Base-by-base conservation (phyloP, 805 yeast species). In the Ogataea neopini region DNA sequence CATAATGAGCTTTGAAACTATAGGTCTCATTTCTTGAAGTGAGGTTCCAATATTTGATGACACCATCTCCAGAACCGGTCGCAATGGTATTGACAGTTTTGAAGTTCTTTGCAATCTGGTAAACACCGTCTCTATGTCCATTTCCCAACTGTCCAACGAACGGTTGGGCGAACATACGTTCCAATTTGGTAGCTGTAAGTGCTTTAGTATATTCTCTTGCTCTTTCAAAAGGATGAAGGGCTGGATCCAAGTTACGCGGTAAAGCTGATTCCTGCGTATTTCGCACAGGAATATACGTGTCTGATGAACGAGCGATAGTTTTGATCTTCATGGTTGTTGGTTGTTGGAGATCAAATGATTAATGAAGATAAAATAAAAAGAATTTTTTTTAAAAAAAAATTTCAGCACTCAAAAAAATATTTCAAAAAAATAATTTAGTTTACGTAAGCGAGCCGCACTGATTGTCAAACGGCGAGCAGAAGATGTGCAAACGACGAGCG, bases 151-250 rank as follows among this genome's bases (percentile, higher is more conserved):
- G 98, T 1, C 96, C 97, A 17, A 95, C 76, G 67, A 94, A 94
- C 2, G 99, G 99, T 62, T 91, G 91, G 0, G 99, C 98, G 77
- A 94, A 94, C 87, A 94, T 85, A 56, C 97, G 78, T 63, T 92
- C 98, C 70, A 94, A 67, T 64, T 94, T 94, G 13, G 98, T 91
- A 22, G 99, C 98, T 47, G 88, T 92, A 44, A 94, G 70, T 0
- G 98, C 98, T 56, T 91, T 80, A 15, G 97, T 88, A 62, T 94
- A 94, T 68, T 94, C 99, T 63, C 99, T 77, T 5, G 98, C 97
- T 58, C 98, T 76, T 69, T 94, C 98, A 61, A 94, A 92, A 0
- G 97, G 99, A 70, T 94, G 99, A 40, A 94, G 73, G 18, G 92
- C 94, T 1, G 99, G 97, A 63, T 92, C 85, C 58, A 94, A 71